Conservation (phyloP, 257 asterid species). For the Solanum pimpinellifolium region DNA sequence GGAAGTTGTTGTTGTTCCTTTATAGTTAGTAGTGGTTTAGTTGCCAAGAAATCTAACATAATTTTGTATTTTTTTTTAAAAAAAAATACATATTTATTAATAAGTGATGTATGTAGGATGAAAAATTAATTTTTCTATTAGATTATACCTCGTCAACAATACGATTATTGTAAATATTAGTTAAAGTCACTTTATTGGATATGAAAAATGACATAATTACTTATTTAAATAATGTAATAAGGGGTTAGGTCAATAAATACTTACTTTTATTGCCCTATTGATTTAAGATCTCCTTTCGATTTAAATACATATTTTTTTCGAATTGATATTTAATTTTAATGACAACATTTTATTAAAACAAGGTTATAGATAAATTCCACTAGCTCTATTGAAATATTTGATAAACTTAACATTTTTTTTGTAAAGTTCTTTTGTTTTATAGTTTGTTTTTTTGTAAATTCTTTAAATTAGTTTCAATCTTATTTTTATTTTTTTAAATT, state of each 20-base stretch:
- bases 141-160: not conserved
- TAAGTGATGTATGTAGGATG: not conserved
- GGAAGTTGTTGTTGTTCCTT: not conserved
- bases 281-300: not conserved
- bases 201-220: not conserved
- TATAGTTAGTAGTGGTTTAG: not conserved
- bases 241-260: not conserved
- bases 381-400: not conserved
- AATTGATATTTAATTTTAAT: not conserved
- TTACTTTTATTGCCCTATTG: not conserved
- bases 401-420: not conserved
- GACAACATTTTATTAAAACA: not conserved
- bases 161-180: not conserved
- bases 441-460: not conserved
- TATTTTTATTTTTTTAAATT: no score
- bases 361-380: not conserved
- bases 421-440: not conserved
- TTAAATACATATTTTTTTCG: no score
- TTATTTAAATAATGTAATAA: no score
- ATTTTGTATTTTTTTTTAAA: not conserved
- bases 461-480: not conserved
- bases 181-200: no score
- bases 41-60: not conserved
- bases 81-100: not conserved
- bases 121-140: not conserved